Conservation (phyloP, 495 filamentous ascomycete species). For the Talaromyces liani region DNA sequence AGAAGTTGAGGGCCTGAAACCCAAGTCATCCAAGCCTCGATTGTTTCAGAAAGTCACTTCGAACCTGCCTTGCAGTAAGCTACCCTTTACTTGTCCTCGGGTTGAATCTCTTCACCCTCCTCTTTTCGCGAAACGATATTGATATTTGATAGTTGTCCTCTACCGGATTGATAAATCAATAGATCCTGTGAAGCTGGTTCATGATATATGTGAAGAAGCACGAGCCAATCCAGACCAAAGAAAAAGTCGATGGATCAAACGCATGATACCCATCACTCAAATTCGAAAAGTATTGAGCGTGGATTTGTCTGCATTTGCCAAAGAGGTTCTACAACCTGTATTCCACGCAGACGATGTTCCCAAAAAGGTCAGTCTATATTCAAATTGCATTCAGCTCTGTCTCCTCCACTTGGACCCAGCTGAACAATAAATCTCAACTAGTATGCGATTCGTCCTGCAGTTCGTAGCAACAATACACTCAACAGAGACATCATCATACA, state of each 20-base stretch:
- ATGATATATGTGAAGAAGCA: constrained; percentile 63
- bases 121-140: constrained; percentile 7
- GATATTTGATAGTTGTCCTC: constrained; percentile 27
- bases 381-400: background rate
- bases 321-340: constrained; percentile 58
- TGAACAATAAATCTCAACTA: constrained; percentile 20
- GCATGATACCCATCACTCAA: constrained; percentile 71
- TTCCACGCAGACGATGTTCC: constrained; percentile 55
- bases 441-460: constrained; percentile 85
- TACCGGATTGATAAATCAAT: constrained; percentile 52
- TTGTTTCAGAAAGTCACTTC: constrained; percentile 58
- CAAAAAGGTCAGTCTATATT: constrained; percentile 33
- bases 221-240: constrained; percentile 42
- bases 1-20: constrained; percentile 62
- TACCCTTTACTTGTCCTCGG: background rate
- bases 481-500: constrained; percentile 72
- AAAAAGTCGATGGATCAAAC: constrained; percentile 67
- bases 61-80: constrained; percentile 69
- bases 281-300: constrained; percentile 73
- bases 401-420: background rate
- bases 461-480: constrained; percentile 71
- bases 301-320: constrained; percentile 65
- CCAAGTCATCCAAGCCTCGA: constrained; percentile 35
- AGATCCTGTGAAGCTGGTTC: constrained; percentile 74
- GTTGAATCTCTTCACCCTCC: background rate